A percentile compares a stretch with the other conserved stretches of the same genome.
These are phyloP conservation scores for Cercophora newfieldiana DNA, from an alignment of 495 filamentous ascomycete species.

Conservation along the genomic window DNA sequence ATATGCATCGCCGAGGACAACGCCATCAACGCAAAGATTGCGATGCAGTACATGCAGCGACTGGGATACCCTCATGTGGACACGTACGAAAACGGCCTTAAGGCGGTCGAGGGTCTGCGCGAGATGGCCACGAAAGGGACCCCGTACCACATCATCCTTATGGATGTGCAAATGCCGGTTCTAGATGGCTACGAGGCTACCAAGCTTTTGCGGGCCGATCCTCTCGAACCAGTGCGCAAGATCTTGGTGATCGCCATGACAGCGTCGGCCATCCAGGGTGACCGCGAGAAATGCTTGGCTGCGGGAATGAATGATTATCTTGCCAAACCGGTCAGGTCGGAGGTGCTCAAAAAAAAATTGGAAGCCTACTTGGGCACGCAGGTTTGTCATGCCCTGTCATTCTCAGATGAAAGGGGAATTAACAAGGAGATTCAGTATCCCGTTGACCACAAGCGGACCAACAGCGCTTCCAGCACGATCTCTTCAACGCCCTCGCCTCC, in stretches of 20 bases:
- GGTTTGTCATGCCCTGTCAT: constrained; percentile 2
- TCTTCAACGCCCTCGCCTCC: not conserved
- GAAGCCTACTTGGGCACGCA: constrained; percentile 57
- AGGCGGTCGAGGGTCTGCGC: constrained; percentile 81
- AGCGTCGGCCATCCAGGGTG: constrained; percentile 85
- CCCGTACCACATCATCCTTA: constrained; percentile 80
- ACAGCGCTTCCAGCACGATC: not conserved
- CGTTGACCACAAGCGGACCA: constrained; percentile 3
- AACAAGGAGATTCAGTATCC: not conserved
- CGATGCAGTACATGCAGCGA: constrained; percentile 81
- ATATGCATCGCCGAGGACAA: constrained; percentile 94
- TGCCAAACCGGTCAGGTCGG: constrained; percentile 81
- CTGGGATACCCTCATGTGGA: constrained; percentile 77
- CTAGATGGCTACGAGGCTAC: constrained; percentile 94
- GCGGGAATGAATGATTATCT: constrained; percentile 96
- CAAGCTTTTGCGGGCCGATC: constrained; percentile 71
- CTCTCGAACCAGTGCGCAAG: constrained; percentile 68
- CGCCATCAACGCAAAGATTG: constrained; percentile 87
- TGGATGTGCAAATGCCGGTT: constrained; percentile 96
- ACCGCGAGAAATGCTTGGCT: constrained; percentile 86
- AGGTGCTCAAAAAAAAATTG: constrained; percentile 71
- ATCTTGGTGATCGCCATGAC: constrained; percentile 93
- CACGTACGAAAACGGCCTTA: constrained; percentile 81
- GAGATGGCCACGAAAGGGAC: constrained; percentile 64
- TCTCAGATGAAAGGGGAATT: not conserved